These are phyloP conservation scores for Taphrina communis DNA, from an alignment of 1,139 yeast species.

Conservation along the genomic window DNA sequence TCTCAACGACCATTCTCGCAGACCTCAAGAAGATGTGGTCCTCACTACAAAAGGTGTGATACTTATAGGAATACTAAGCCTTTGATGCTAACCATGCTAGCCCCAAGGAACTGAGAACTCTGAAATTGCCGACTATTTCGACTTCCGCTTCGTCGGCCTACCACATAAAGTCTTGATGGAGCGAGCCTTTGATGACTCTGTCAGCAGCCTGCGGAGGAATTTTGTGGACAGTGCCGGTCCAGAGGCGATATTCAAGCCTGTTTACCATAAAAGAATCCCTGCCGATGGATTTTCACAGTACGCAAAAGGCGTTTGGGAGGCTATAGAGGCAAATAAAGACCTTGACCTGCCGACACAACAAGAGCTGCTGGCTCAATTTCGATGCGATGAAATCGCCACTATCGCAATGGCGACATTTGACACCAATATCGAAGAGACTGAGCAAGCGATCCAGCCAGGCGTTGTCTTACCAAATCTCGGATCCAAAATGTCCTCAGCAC, in stretches of 20 bases:
- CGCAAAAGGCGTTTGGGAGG: slow-evolving; percentile 91
- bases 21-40: slow-evolving; percentile 84
- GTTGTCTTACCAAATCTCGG: slow-evolving; percentile 43
- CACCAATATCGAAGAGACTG: slow-evolving; percentile 42
- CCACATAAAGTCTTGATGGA: slow-evolving; percentile 85
- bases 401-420: slow-evolving; percentile 56
- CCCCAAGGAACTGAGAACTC: slow-evolving; percentile 63
- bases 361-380: slow-evolving; percentile 87
- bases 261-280: slow-evolving; percentile 85
- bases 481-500: slow-evolving; percentile 17
- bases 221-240: slow-evolving; percentile 51
- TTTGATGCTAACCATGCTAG: slow-evolving; percentile 49
- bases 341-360: slow-evolving; percentile 96
- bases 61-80: not conserved
- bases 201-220: slow-evolving; percentile 67
- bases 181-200: slow-evolving; percentile 70
- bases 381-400: slow-evolving; percentile 85
- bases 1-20: slow-evolving; percentile 68
- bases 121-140: slow-evolving; percentile 76
- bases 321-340: slow-evolving; percentile 89
- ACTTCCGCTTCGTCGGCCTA: slow-evolving; percentile 77
- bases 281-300: slow-evolving; percentile 96
- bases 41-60: slow-evolving; percentile 57
- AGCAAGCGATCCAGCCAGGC: slow-evolving; percentile 41
- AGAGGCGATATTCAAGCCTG: slow-evolving; percentile 63